Base-by-base conservation (phyloP, 2,329 filamentous ascomycete species). In the Fusarium sororula region DNA sequence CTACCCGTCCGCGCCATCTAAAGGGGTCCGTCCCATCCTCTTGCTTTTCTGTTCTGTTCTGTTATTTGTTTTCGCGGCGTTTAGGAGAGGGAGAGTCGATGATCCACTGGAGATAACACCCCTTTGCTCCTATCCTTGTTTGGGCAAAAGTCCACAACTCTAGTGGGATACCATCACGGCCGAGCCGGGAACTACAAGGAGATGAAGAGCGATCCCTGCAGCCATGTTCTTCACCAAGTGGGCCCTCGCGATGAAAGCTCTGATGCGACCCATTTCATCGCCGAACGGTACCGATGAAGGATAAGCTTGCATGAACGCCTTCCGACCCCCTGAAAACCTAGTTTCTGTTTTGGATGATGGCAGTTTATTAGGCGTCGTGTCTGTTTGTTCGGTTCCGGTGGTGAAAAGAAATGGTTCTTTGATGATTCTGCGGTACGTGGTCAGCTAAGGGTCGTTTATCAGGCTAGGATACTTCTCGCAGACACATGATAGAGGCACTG, bases 1-100 rank as follows among this genome's bases (percentile, higher is more conserved):
- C 70, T 80, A 7, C 80, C 80, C 12, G 80, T 82, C 32, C 77
- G 80, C 13, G 79, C 78, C 63, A 79, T 82, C 38, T 82, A 79
- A 58, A 24, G 14, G 6, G 26, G 32, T 20, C 22, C 13, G 32
- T 20, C 22, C 13, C 39, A 35, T 66, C 45, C 12, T 50, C 38
- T 45, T 45, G 8, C 24, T 32, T 38, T 45, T 38, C 28, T n/a
- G 17, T 28, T 55, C 24, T 20, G 18, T 8, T 55, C 24, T 20
- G 18, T 8, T 47, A 18, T 18, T 66, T 70, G 18, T 30, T 44
- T 22, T 35, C 41, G 38, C 26, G 24, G 41, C 24, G 26, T 32
- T 35, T 41, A 41, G 14, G 30, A 18, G 35, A 50, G 37, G 32
- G 26, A 45, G 39, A 32, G 28, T 37, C 37, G 53, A 41, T 28